Evolutionary conservation across 768 basidiomycete species (phyloP), one percentile per base, ranked within the genome.

Genomic region (Podaxis rugospora): DNA sequence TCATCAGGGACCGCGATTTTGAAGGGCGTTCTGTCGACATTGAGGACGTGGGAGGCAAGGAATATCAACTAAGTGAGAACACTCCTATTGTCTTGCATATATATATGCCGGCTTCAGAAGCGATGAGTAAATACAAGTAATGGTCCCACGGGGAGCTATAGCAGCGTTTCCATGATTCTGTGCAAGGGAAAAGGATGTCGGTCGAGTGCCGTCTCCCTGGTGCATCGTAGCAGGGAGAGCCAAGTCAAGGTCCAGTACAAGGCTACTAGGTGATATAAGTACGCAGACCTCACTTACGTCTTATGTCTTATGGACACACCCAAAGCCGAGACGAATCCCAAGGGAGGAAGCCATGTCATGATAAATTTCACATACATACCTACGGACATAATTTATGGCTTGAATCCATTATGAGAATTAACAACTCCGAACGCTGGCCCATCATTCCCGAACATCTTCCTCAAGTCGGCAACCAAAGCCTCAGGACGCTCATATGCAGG

Each of bases 391-490:
- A 23, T 13, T 47, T 47, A 60, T n/a, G 36, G 23, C 18, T 60
- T 60, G 51, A 60, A 83, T 1, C 83, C 83, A 39, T 62, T 69
- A 62, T 75, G 76, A 2, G 77, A 80, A 1, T 71, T 59, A 7
- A 85, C 79, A 14, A 83, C 79, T 3, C 76, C 76, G 62, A 75
- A 80, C 2, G 82, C 81, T 35, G 77, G 76, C 0, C 83, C 80
- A 16, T 74, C 79, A 57, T 73, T 79, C 39, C 78, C 79, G 67
- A 85, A 87, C 83, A 86, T 86, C 64, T 74, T 78, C 28, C 80
- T 71, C 51, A 87, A 52, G 64, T 85, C 86, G 1, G 64, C 74
- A 0, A 74, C 84, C 14, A 88, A 72, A 2, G 70, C 68, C 4
- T 78, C 72, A 0, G 86, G 84, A 44, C 65, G 69, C 64, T 87